Percentiles rank a stretch among this genome's conserved stretches.
phyloP scores from a whole-genome alignment of 2,329 filamentous ascomycete species.

The Immersiporthe knoxdaviesiana region DNA sequence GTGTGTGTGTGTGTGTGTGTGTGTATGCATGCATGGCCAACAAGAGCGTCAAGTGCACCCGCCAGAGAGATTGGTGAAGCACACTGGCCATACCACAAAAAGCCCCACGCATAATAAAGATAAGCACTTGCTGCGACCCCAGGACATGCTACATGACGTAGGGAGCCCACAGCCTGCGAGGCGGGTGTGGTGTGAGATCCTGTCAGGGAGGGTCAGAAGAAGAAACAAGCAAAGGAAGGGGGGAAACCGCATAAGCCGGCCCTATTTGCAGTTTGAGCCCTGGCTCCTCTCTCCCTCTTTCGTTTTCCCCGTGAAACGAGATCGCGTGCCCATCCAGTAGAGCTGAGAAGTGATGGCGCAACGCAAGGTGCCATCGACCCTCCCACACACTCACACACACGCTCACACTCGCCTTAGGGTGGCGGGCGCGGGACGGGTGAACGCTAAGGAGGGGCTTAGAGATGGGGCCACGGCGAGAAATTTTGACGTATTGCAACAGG shows the following conservation, averaged over 20 bases:
- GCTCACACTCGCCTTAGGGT: background rate
- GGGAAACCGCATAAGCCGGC: background rate
- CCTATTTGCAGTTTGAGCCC: background rate
- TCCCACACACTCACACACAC: background rate
- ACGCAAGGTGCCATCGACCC: background rate
- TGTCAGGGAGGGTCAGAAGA: background rate
- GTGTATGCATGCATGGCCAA: background rate
- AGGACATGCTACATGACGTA: conserved; percentile 11
- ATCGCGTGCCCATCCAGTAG: background rate
- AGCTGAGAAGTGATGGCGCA: background rate
- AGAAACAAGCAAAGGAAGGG: no score
- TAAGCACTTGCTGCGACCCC: background rate
- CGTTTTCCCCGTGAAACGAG: background rate
- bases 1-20: no score
- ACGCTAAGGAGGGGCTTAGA: background rate
- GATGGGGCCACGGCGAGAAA: background rate
- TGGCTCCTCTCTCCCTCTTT: background rate
- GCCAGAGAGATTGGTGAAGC: background rate
- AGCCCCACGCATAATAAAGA: background rate
- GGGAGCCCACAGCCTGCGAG: background rate
- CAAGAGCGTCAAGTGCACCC: background rate
- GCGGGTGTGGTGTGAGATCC: background rate
- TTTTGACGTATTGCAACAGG: background rate
- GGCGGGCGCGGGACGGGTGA: background rate
- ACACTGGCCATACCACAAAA: background rate